These are phyloP conservation scores for Candida golubevii DNA, from an alignment of 805 yeast species.

Conservation along the genomic window DNA sequence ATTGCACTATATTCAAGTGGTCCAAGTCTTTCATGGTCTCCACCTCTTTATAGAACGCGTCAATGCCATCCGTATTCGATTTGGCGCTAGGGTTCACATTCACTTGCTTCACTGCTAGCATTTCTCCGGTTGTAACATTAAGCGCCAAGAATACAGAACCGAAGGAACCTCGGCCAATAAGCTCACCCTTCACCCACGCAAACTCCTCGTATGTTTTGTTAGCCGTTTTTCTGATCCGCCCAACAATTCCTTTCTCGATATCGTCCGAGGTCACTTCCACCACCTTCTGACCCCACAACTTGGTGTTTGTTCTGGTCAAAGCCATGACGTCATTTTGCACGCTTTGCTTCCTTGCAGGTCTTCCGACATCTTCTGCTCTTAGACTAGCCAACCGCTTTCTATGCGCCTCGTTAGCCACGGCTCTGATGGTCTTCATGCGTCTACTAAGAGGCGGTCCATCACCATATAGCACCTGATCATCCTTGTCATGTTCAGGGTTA, in stretches of 20 bases:
- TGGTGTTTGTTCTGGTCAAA: constrained; percentile 74
- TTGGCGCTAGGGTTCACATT: constrained; percentile 37
- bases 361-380: constrained; percentile 4
- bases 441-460: constrained; percentile 43
- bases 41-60: constrained; percentile 84
- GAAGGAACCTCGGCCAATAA: constrained; percentile 94
- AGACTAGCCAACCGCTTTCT: constrained; percentile 30
- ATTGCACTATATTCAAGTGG: constrained; percentile 92
- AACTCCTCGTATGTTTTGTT: constrained; percentile 73
- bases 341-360: constrained; percentile 1
- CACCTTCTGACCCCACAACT: constrained; percentile 95
- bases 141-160: constrained; percentile 90
- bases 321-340: background rate
- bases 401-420: constrained; percentile 87
- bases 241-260: constrained; percentile 57
- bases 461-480: constrained; percentile 34
- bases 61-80: constrained; percentile 56
- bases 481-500: constrained; percentile 21
- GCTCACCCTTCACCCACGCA: constrained; percentile 97
- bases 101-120: constrained; percentile 98
- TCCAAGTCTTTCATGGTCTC: constrained; percentile 91
- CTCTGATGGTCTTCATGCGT: constrained; percentile 86
- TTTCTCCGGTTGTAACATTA: constrained; percentile 94
- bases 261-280: constrained; percentile 82
- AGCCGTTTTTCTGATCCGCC: constrained; percentile 57